Evolutionary conservation across 2,329 filamentous ascomycete genomes (phyloP).

Genomic region (Aspergillus fructus): DNA sequence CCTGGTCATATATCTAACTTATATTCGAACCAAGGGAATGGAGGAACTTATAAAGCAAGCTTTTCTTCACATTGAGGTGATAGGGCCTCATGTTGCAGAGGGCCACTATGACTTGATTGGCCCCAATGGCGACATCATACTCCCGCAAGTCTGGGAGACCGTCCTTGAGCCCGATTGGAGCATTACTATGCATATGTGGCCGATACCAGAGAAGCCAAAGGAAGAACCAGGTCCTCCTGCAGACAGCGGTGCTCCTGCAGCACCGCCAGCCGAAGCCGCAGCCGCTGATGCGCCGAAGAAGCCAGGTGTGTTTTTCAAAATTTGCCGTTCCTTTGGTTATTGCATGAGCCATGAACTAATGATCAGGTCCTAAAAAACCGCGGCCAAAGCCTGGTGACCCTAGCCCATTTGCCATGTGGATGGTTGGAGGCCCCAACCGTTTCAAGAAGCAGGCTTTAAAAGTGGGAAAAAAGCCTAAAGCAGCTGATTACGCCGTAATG

Average conservation of each 20-base stretch:
- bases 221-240: slow-evolving; percentile 33
- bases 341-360: not conserved
- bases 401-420: slow-evolving; percentile 44
- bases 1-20: slow-evolving; percentile 5
- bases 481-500: slow-evolving; percentile 21
- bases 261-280: slow-evolving; percentile 15
- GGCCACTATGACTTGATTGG: slow-evolving; percentile 80
- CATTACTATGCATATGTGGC: slow-evolving; percentile 68
- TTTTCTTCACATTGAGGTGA: slow-evolving; percentile 73
- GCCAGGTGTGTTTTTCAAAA: slow-evolving; percentile 28
- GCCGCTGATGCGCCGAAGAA: slow-evolving; percentile 31
- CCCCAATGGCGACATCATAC: slow-evolving; percentile 77
- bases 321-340: not conserved
- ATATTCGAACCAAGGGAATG: slow-evolving; percentile 63
- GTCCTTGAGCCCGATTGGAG: slow-evolving; percentile 76
- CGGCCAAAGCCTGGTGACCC: slow-evolving; percentile 27
- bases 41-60: slow-evolving; percentile 83
- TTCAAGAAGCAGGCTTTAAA: slow-evolving; percentile 42
- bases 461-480: slow-evolving; percentile 48
- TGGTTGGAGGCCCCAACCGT: slow-evolving; percentile 38
- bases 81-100: slow-evolving; percentile 72
- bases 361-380: slow-evolving; percentile 33
- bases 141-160: slow-evolving; percentile 78
- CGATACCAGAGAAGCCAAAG: slow-evolving; percentile 54
- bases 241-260: slow-evolving; percentile 23